Evolutionary conservation across 352 stramenopile genomes (phyloP), one percentile per base, ranked within the genome.

Genomic region (Pythium utonaiense): DNA sequence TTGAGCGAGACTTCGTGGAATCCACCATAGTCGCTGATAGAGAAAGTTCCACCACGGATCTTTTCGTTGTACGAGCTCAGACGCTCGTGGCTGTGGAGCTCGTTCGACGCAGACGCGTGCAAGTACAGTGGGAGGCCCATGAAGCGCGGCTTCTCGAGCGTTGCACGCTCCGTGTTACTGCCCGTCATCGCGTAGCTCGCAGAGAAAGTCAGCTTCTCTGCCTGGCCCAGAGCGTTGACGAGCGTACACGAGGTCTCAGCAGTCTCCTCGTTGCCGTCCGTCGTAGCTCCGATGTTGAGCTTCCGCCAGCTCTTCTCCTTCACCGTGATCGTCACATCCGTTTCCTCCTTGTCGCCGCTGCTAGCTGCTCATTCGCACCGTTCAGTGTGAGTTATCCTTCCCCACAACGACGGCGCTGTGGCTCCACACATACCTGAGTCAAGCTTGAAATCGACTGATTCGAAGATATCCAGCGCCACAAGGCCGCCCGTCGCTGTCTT

Each of bases 11-110:
- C 62, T 47, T 95, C 83, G 62, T 96, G 88, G 47, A 93, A 76
- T 28, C 83, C 84, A 49, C 76, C 80, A 65, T 95, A 92, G 66
- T 96, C 86, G 53, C 83, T 93, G 57, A 96, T 82, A 5, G 84
- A 87, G 59, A 94, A 88, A 38, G 77, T 91, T 2, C 85, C 84
- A 31, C 84, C 81, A 53, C 83, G 82, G 62, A 94, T 86, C 64
- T 89, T 91, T 45, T 96, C 88, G 56, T 84, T 93, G 77, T 95
- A 96, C 41, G 88, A 96, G 63, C 85, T 94, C 51, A 90, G 62
- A 47, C 86, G 87, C 47, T 94, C 88, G 66, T 93, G 81, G 64
- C 89, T 95, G 53, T 90, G 79, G n/a, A 95, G 71, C 60, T 94
- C 86, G 66, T 95, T 95, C 28, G 76, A 77, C 17, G 72, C 85